Conservation (phyloP, 257 asterid genomes). For the Nicotiana paniculata region DNA sequence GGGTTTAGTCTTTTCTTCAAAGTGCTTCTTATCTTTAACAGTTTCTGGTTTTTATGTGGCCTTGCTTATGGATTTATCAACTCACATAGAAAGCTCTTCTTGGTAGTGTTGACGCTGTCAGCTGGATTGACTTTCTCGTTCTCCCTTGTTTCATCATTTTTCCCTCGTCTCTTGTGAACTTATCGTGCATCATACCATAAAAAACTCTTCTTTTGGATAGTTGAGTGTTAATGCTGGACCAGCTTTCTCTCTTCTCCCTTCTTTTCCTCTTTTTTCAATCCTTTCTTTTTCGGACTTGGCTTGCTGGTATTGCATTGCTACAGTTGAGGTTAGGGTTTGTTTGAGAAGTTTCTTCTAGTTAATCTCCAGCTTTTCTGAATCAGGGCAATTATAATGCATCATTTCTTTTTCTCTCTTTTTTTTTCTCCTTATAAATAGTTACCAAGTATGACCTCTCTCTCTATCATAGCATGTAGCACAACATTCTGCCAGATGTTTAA, state of each 20-base stretch:
- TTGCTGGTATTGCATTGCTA: background rate
- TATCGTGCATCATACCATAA: background rate
- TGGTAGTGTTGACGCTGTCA: background rate
- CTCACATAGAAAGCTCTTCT: background rate
- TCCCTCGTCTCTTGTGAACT: background rate
- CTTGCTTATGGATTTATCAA: background rate
- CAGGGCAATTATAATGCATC: background rate
- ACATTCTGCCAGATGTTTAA: background rate
- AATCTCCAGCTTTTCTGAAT: background rate
- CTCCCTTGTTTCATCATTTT: background rate
- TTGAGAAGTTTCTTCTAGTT: background rate
- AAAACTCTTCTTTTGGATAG: background rate
- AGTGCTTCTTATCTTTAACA: background rate
- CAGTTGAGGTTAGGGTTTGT: background rate
- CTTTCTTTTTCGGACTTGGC: background rate
- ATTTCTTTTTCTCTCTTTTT: slow-evolving; percentile 5
- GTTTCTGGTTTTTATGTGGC: background rate
- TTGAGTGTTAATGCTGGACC: background rate
- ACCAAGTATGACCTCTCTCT: no score
- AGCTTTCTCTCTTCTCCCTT: background rate
- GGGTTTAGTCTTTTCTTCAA: background rate
- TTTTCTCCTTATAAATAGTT: background rate
- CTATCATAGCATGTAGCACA: background rate
- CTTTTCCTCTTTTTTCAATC: background rate
- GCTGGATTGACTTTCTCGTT: background rate